phyloP scores from a whole-genome alignment of 176 grass and related monocot genomes.

The Urochloa ruziziensis region DNA sequence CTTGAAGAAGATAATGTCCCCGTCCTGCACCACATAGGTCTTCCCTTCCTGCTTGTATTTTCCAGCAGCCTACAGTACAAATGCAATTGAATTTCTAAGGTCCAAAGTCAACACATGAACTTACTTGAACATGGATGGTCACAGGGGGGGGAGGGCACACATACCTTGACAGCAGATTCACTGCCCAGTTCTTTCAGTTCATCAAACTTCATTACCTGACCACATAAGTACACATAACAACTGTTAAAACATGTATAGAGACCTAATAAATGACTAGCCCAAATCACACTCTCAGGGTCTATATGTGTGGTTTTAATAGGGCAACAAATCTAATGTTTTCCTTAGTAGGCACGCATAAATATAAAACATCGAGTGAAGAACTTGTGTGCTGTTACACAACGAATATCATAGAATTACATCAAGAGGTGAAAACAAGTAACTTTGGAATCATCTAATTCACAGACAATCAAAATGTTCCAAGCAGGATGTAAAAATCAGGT shows the following conservation, averaged over 20 bases:
- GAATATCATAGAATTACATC: background rate
- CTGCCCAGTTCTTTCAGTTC: conserved; percentile 86
- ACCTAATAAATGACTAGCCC: background rate
- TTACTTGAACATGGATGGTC: background rate
- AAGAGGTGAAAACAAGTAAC: background rate
- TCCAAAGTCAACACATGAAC: background rate
- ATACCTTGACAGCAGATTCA: conserved; percentile 95
- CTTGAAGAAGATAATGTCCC: conserved; percentile 96
- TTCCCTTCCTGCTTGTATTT: conserved; percentile 98
- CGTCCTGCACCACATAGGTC: conserved; percentile 96
- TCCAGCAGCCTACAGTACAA: conserved; percentile 62
- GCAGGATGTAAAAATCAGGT: background rate
- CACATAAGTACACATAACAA: conserved; percentile 24
- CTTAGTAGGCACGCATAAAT: background rate
- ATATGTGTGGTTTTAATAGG: background rate
- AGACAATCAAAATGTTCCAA: background rate
- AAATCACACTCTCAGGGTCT: background rate
- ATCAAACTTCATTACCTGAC: conserved; percentile 98
- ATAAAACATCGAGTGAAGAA: background rate
- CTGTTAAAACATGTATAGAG: background rate
- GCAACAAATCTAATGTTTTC: background rate
- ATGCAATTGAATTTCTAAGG: background rate
- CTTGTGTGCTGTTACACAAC: background rate
- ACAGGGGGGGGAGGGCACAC: background rate
- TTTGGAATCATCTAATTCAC: background rate